Conservation (phyloP, 108 stramenopile genomes). For the Aurantiochytrium sp. region DNA sequence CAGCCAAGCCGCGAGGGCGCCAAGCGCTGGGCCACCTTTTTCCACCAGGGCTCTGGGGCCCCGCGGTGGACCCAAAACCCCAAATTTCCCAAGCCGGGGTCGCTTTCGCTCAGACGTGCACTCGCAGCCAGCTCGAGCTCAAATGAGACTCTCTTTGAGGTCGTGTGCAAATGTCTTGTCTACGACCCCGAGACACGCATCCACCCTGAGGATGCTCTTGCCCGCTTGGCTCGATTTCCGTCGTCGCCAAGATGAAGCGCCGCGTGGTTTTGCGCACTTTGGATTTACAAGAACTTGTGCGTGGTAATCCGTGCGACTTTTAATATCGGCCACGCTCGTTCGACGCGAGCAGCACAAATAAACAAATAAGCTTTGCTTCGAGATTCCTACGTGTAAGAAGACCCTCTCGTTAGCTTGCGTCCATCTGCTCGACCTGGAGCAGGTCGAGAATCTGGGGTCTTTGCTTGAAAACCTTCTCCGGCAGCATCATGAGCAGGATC, state of each 20-base stretch:
- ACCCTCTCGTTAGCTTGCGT: background rate
- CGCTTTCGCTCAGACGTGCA: background rate
- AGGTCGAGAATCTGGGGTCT: constrained; percentile 3
- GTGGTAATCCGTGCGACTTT: no score
- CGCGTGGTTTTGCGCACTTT: no score
- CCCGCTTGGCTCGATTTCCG: no score
- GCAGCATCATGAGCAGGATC: constrained; percentile 11
- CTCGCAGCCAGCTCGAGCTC: background rate
- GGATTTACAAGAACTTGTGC: no score
- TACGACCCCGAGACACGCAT: background rate
- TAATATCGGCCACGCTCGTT: no score
- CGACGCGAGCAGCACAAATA: no score
- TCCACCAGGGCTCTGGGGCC: background rate
- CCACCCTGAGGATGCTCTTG: background rate
- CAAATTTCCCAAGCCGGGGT: background rate
- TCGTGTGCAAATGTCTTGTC: background rate
- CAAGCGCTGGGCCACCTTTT: background rate
- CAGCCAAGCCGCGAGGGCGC: background rate
- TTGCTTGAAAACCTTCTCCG: constrained; percentile 11
- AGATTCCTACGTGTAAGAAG: no score
- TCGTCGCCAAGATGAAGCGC: no score
- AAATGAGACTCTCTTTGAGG: background rate
- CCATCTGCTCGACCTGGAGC: background rate
- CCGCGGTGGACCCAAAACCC: background rate
- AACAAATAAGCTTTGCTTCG: no score